A percentile compares a stretch with the other conserved stretches of the same genome.
These are phyloP conservation scores for Arthrinium puccinioides DNA, from an alignment of 2,329 filamentous ascomycete genomes.

Conservation along the genomic window DNA sequence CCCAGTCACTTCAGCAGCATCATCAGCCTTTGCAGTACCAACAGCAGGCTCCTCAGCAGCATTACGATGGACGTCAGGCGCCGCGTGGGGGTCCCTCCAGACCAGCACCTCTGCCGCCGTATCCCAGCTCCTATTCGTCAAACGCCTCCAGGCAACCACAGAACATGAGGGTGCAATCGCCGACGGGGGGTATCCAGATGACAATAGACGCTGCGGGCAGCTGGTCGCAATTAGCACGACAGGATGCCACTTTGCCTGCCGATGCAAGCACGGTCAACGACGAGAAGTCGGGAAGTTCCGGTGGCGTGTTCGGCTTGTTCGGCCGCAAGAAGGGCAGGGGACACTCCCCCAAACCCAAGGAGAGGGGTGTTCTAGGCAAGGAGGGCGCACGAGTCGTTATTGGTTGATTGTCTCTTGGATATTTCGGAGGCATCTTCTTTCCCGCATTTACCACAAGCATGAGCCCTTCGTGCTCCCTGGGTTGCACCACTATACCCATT, in stretches of 20 bases:
- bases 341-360: constrained; percentile 88
- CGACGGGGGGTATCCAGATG: constrained; percentile 81
- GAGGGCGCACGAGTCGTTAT: constrained; percentile 84
- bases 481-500: constrained; percentile 4
- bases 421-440: constrained; percentile 1
- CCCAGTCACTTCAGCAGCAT: constrained; percentile 2
- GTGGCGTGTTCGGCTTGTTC: constrained; percentile 85
- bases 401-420: constrained; percentile 35
- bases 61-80: constrained; percentile 1
- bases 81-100: constrained; percentile 1
- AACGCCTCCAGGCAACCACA: constrained; percentile 41
- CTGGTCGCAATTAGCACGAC: constrained; percentile 85
- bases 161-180: constrained; percentile 64
- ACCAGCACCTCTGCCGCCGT: constrained; percentile 28
- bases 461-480: background rate
- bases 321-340: constrained; percentile 84
- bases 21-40: too few species aligned
- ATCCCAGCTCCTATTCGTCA: constrained; percentile 42
- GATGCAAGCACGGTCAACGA: constrained; percentile 52
- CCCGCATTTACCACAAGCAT: background rate
- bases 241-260: constrained; percentile 66
- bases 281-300: constrained; percentile 47
- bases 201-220: constrained; percentile 83
- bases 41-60: constrained; percentile 3
- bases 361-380: constrained; percentile 88